phyloP scores from a whole-genome alignment of 768 basidiomycete genomes.

The Boletus subcaerulescens region DNA sequence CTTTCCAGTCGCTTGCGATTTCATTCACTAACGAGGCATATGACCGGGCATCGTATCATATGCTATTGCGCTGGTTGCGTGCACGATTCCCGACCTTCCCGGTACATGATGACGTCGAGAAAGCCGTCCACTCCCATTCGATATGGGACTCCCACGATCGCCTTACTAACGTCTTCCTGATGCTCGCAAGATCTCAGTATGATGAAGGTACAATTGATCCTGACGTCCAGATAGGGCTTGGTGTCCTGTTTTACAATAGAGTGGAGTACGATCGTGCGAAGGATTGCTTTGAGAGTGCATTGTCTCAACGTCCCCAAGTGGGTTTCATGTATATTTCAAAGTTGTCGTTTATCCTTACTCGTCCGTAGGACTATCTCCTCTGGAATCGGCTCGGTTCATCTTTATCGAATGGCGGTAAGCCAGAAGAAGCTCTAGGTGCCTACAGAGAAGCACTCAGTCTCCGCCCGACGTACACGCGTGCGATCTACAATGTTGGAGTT shows the following conservation, averaged over 20 bases:
- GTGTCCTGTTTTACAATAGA: constrained; percentile 89
- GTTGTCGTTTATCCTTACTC: not conserved
- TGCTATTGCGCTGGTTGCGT: constrained; percentile 82
- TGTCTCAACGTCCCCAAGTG: constrained; percentile 73
- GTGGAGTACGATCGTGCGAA: constrained; percentile 84
- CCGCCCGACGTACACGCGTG: constrained; percentile 93
- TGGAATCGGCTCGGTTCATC: constrained; percentile 97
- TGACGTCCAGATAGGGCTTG: constrained; percentile 90
- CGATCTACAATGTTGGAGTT: constrained; percentile 97
- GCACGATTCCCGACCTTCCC: constrained; percentile 58
- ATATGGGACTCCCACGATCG: constrained; percentile 81
- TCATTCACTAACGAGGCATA: constrained; percentile 94
- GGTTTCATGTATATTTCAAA: constrained; percentile 12
- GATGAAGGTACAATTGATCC: constrained; percentile 69
- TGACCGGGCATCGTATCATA: constrained; percentile 81
- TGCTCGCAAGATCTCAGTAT: constrained; percentile 81
- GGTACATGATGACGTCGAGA: constrained; percentile 53
- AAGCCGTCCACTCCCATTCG: constrained; percentile 52
- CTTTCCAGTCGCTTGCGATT: constrained; percentile 80
- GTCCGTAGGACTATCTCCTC: constrained; percentile 74
- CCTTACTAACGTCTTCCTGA: constrained; percentile 81
- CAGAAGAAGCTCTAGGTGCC: constrained; percentile 88
- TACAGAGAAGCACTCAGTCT: constrained; percentile 89
- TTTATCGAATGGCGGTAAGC: constrained; percentile 89
- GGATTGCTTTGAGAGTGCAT: constrained; percentile 91